Conservation (phyloP, 805 yeast species). For the Candida maris region DNA sequence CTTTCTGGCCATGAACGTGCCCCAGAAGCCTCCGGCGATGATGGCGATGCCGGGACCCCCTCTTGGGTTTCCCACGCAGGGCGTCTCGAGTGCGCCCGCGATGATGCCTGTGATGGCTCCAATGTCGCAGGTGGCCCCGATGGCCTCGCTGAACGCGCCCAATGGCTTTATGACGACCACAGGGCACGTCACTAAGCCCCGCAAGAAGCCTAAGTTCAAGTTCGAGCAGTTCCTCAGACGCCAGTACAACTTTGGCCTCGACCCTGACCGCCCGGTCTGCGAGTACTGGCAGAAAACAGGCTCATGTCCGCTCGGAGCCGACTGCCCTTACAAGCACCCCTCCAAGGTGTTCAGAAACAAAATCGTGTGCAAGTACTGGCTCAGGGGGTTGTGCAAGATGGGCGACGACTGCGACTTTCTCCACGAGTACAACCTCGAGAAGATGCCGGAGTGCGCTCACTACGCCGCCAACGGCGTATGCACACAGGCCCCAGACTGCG, state of each 20-base stretch:
- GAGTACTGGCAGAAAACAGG: conserved; percentile 60
- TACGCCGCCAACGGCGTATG: conserved; percentile 81
- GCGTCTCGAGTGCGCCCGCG: conserved; percentile 1
- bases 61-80: background rate
- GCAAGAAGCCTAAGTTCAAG: conserved; percentile 33
- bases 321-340: conserved; percentile 83
- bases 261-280: conserved; percentile 88
- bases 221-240: conserved; percentile 80
- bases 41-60: conserved; percentile 1
- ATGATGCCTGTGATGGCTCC: conserved; percentile 10
- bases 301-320: conserved; percentile 76
- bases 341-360: conserved; percentile 58
- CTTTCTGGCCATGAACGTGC: conserved; percentile 19
- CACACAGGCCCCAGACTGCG: conserved; percentile 91
- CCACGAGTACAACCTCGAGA: conserved; percentile 89
- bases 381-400: conserved; percentile 93
- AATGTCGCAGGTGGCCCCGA: conserved; percentile 12
- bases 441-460: conserved; percentile 95
- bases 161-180: conserved; percentile 8
- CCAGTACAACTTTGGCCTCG: conserved; percentile 78
- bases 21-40: conserved; percentile 19
- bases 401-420: conserved; percentile 94
- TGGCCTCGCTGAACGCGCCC: conserved; percentile 7
- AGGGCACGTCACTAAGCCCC: conserved; percentile 6
- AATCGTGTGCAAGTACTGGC: conserved; percentile 98